Conservation (phyloP, 148 eudicot genomes). For the Fagopyrum esculentum region DNA sequence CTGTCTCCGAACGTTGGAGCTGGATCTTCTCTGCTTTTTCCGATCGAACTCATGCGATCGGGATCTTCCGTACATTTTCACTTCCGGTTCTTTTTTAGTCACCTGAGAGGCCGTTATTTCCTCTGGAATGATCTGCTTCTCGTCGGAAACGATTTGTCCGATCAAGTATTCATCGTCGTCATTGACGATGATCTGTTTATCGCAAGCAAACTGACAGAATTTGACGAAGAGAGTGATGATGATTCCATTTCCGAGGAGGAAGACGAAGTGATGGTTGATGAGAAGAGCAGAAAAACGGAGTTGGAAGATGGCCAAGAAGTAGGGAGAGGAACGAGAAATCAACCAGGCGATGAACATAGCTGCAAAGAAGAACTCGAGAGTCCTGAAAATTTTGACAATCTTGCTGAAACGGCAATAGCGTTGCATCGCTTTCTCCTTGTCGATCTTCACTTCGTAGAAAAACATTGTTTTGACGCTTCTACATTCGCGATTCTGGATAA, state of each 20-base stretch:
- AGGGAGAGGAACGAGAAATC: conserved; percentile 20
- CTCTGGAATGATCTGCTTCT: background rate
- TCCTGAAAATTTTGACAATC: conserved; percentile 19
- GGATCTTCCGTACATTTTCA: conserved; percentile 35
- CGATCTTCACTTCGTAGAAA: conserved; percentile 24
- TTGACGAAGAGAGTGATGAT: conserved; percentile 31
- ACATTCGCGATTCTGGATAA: no score
- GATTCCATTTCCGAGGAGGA: conserved; percentile 52
- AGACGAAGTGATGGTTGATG: conserved; percentile 41
- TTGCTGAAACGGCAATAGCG: conserved; percentile 23
- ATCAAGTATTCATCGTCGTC: conserved; percentile 2
- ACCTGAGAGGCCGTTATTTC: background rate
- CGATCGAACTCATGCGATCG: conserved; percentile 33
- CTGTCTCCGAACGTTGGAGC: conserved; percentile 48
- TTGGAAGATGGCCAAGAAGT: conserved; percentile 18
- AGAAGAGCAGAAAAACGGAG: conserved; percentile 20
- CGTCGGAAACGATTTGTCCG: background rate
- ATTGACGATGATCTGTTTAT: background rate
- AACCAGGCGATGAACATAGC: conserved; percentile 16
- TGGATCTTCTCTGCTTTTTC: conserved; percentile 22
- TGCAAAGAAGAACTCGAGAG: conserved; percentile 24
- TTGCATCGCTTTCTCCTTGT: conserved; percentile 32
- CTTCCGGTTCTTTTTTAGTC: conserved; percentile 18
- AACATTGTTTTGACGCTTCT: conserved; percentile 16
- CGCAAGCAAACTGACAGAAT: conserved; percentile 18